Base-by-base conservation (phyloP, 257 asterid species). In the Schizonepeta tenuifolia region DNA sequence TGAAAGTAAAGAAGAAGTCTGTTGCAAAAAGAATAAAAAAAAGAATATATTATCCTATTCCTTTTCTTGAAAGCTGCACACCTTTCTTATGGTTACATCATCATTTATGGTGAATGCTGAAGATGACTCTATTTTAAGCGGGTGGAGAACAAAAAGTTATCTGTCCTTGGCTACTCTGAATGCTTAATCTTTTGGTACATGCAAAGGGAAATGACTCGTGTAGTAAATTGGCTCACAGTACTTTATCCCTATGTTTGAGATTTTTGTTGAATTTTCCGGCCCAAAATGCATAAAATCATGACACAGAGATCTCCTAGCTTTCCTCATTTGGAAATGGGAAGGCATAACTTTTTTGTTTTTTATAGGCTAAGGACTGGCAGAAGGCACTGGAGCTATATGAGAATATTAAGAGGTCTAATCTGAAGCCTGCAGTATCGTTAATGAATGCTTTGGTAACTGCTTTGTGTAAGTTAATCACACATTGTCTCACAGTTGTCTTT, bases 371-470 rank as follows among this genome's bases (percentile, higher is more conserved):
- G 84, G 86, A 82, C 77, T 88, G 97, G 97, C 88, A 87, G 82
- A 94, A 88, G 90, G 99, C 99, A 18, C 60, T 91, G 86, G 84
- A 81, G 72, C 86, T 91, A 70, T 91, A 91, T 69, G 95, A 83
- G 79, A 82, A 83, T 75, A 71, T 86, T 77, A 84, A 87, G 84
- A 73, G 73, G 72, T 79, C 86, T 86, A 88, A 88, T 78, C 72
- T 94, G 81, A 87, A 82, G 85, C 93, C 95, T 33, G 83, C 92
- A 69, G 96, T 94, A 67, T 73, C 99, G 21, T 83, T 89, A 93
- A 88, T 94, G 97, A 94, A 94, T 81, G 99, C 99, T 59, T 82
- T 94, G 84, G 68, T 91, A 80, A 94, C 96, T 84, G 89, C 90
- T 67, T 87, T 94, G 83, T 94, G 99, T 94, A 91, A 80, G 99